Base-by-base conservation (phyloP, 495 filamentous ascomycete species). In the Hypoxylon crocopeplum region DNA sequence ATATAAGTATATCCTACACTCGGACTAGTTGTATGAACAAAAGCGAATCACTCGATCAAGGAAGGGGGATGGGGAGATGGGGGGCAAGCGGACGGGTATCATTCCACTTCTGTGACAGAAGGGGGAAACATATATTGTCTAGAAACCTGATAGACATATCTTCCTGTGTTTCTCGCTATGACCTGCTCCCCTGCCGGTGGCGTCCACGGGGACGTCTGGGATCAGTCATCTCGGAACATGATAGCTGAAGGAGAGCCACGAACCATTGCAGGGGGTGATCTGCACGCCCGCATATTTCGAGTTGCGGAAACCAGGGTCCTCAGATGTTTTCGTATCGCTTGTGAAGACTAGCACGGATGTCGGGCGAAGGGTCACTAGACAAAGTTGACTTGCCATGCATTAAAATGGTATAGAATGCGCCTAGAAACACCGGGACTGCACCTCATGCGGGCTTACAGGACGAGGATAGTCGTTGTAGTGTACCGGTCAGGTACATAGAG, bases 211-310 rank as follows among this genome's bases (percentile, higher is more conserved):
- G 17, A 30, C 7, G 38, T 46, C 33, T 32, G 15, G 33, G 40
- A 50, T 46, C 48, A 58, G 21, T 42, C 48, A 32, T 56, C 38
- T 47, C 39, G 48, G 49, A 24, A 51, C 15, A 57, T 63, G 53
- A 42, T 12, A 63, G 60, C 49, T 64, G 33, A 48, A 55, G 45
- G 24, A 39, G 22, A 44, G 34, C 21, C 44, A 49, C 19, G 48
- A 36, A 30, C 36, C 16, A 34, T 54, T n/a, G 32, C 24, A 55
- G 48, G 38, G 42, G 25, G 45, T 4, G 47, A 59, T 64, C 61
- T 64, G 45, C 61, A 51, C 24, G 5, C 48, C 54, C 22, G 48
- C 49, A 64, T 64, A 34, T 50, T 20, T 50, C 22, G 42, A 55
- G 33, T 17, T 32, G 55, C 56, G 39, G 50, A 48, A 50, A 48